Percentiles rank a stretch among this genome's conserved stretches.
phyloP scores from a whole-genome alignment of 202 grass and related monocot genomes.

The Saccharum hybrid region DNA sequence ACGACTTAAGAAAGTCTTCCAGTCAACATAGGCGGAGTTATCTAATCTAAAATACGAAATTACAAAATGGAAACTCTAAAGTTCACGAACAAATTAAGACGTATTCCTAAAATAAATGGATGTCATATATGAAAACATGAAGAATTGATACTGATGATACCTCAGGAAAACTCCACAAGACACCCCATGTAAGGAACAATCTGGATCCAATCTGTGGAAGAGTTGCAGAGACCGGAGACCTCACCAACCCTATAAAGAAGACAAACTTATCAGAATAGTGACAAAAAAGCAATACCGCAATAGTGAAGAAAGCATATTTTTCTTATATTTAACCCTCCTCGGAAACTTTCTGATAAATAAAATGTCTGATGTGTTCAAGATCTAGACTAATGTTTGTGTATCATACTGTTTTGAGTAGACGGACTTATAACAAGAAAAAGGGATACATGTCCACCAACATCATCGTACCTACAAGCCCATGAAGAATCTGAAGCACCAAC shows the following conservation, averaged over 20 bases:
- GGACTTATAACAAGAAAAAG: background rate
- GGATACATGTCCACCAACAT: background rate
- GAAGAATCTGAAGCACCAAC: conserved; percentile 70
- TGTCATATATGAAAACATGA: background rate
- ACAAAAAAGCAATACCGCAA: background rate
- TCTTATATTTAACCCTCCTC: background rate
- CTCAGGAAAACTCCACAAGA: conserved; percentile 90
- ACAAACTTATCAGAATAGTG: background rate
- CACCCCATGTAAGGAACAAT: conserved; percentile 82
- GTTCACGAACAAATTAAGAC: background rate
- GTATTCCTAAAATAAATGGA: background rate
- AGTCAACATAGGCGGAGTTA: too few species aligned
- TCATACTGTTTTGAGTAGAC: background rate
- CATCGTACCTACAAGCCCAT: conserved; percentile 73
- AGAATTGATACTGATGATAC: conserved; percentile 41
- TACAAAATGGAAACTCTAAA: background rate
- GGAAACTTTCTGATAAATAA: background rate
- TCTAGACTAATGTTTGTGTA: background rate
- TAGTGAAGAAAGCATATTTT: background rate
- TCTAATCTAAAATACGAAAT: background rate
- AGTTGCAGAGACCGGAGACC: conserved; percentile 80
- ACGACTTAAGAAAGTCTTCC: too few species aligned
- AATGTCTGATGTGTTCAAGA: background rate
- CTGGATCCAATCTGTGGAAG: conserved; percentile 88
- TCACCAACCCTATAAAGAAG: conserved; percentile 65